phyloP scores from a whole-genome alignment of 2,329 filamentous ascomycete genomes.

The Hirsutella thompsonii region DNA sequence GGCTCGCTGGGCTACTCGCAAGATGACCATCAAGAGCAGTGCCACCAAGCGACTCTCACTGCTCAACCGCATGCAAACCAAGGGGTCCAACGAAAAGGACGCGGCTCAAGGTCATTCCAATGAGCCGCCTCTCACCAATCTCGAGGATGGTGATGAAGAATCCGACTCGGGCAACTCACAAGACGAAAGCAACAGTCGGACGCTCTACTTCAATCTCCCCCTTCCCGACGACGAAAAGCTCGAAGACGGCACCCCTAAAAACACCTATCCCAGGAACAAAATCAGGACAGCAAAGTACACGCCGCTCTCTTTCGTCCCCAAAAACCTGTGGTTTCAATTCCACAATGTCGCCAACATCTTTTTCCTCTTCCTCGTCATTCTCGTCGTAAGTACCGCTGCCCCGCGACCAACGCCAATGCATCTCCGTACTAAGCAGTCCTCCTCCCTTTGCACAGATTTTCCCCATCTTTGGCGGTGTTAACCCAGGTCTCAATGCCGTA shows the following conservation, averaged over 20 bases:
- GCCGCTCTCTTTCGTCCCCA: constrained; percentile 84
- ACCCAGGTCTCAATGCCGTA: constrained; percentile 80
- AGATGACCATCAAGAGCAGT: constrained; percentile 63
- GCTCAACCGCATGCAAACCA: constrained; percentile 61
- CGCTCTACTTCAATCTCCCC: constrained; percentile 75
- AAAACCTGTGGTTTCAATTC: constrained; percentile 96
- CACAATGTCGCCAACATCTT: constrained; percentile 98
- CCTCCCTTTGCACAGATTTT: constrained; percentile 65
- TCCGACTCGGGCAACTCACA: constrained; percentile 23
- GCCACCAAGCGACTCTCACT: constrained; percentile 72
- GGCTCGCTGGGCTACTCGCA: constrained; percentile 93
- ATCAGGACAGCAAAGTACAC: constrained; percentile 98
- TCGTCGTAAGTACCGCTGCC: constrained; percentile 54
- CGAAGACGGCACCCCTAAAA: constrained; percentile 62
- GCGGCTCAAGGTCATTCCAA: constrained; percentile 24
- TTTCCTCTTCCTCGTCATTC: constrained; percentile 91
- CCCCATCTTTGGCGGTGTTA: constrained; percentile 84
- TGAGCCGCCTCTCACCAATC: constrained; percentile 13
- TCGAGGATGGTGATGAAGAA: constrained; percentile 20
- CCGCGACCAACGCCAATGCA: not conserved
- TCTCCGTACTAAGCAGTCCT: not conserved
- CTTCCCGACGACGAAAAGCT: constrained; percentile 58
- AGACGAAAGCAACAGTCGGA: constrained; percentile 34
- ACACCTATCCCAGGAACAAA: constrained; percentile 78
- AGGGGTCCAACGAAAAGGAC: constrained; percentile 58